phyloP scores from a whole-genome alignment of 176 grass and related monocot genomes.

The Phyllostachys edulis region DNA sequence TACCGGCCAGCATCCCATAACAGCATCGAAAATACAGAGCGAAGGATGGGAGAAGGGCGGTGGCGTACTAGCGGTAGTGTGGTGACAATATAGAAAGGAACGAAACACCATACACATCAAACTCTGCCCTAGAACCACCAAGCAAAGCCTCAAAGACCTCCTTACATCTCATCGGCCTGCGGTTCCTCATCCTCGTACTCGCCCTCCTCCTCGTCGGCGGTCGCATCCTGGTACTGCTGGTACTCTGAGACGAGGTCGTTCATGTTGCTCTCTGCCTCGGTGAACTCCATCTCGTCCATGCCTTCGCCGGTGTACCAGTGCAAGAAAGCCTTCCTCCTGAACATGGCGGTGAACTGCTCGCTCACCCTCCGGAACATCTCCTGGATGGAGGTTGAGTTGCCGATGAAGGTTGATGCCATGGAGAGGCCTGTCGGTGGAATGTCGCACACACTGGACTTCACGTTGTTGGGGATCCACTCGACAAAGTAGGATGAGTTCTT shows the following conservation, averaged over 20 bases:
- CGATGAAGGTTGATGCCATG: slow-evolving; percentile 81
- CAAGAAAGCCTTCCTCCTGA: slow-evolving; percentile 90
- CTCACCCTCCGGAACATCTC: slow-evolving; percentile 95
- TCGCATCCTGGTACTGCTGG: neutral
- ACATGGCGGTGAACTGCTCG: slow-evolving; percentile 95
- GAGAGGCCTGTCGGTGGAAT: slow-evolving; percentile 74
- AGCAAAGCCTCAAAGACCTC: neutral
- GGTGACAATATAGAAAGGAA: neutral
- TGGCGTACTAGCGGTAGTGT: neutral
- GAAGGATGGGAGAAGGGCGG: neutral
- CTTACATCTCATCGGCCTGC: slow-evolving; percentile 37
- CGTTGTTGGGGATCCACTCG: slow-evolving; percentile 89
- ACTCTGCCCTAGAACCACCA: slow-evolving; percentile 5
- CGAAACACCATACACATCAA: neutral
- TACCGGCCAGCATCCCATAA: neutral
- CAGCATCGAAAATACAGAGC: slow-evolving; percentile 9
- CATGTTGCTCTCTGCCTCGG: slow-evolving; percentile 83
- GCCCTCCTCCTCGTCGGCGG: neutral
- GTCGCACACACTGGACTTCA: slow-evolving; percentile 87
- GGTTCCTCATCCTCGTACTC: neutral
- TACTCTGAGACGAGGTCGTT: neutral
- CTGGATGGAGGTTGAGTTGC: slow-evolving; percentile 83
- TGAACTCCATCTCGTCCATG: slow-evolving; percentile 96
- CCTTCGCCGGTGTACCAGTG: slow-evolving; percentile 82
- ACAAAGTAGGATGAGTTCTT: slow-evolving; percentile 88